Base-by-base conservation (phyloP, 257 asterid species). In the Hygrophila difformis region DNA sequence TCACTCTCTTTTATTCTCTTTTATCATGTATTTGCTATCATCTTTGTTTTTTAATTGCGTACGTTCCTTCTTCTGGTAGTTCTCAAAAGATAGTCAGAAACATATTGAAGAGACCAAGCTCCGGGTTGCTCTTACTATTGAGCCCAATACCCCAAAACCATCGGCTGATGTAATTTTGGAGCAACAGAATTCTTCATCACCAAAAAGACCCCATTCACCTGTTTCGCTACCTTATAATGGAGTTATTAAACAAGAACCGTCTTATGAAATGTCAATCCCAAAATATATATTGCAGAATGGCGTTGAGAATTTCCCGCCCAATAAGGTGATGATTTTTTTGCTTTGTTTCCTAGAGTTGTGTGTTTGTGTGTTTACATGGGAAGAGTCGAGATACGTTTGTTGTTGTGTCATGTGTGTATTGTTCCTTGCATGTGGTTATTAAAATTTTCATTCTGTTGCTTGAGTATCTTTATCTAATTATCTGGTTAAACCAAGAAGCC, bases 71-170 rank as follows among this genome's bases (percentile, higher is more conserved):
- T 55, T 43, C 50, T 59, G 28, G 61, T 79, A 87, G 97, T 83
- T 87, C 52, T 28, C 70, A 48, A 83, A 70, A 72, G 80, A 73
- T 18, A 51, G 65, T 51, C 72, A 56, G 28, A 77, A 61, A 49
- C 69, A 73, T 59, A 65, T 87, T 10, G 91, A 87, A 57, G 97
- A 87, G 74, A 70, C 74, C 66, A 87, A 87, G 77, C 81, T 83
- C 60, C 69, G 68, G 76, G 97, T 87, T 55, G 42, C 61, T 64
- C 81, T 87, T 63, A 67, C 61, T 17, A 75, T 68, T 37, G 70
- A 76, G 35, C 49, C 85, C 16, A 63, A 39, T 53, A n/a, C 40
- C 44, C 55, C 58, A 63, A 65, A 64, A 23, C 78, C 71, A 12
- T 68, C 57, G n/a, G n/a, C n/a, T 53, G 65, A 75, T 63, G 76